Conservation (phyloP, 148 eudicot genomes). For the Rhododendron ovatum region DNA sequence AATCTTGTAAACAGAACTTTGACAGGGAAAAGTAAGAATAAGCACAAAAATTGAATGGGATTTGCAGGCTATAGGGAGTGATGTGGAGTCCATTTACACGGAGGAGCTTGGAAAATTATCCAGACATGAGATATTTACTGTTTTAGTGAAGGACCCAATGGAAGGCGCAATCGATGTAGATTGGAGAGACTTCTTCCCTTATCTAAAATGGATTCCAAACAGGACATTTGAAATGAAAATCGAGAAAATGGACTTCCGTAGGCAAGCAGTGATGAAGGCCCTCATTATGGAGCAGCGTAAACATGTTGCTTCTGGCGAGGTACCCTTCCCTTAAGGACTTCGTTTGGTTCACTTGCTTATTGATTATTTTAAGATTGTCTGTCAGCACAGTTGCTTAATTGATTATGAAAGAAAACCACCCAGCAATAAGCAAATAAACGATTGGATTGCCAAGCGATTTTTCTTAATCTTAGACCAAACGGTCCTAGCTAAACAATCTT, state of each 20-base stretch:
- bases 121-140: constrained; percentile 48
- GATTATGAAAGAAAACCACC: background rate
- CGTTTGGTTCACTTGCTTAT: background rate
- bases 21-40: background rate
- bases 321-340: constrained; percentile 16
- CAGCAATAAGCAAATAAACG: background rate
- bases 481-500: background rate
- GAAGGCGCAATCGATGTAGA: constrained; percentile 93
- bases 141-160: constrained; percentile 75
- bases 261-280: constrained; percentile 72
- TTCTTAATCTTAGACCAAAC: background rate
- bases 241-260: constrained; percentile 42
- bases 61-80: constrained; percentile 64
- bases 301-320: constrained; percentile 38
- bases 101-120: constrained; percentile 60
- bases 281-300: constrained; percentile 50
- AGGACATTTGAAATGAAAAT: constrained; percentile 53
- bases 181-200: constrained; percentile 98
- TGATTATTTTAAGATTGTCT: background rate
- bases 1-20: background rate
- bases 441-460: background rate
- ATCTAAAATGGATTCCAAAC: constrained; percentile 80
- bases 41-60: background rate
- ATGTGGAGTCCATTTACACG: constrained; percentile 48
- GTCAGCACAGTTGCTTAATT: background rate